Evolutionary conservation across 495 filamentous ascomycete species (phyloP), one percentile per base, ranked within the genome.

Genomic region (Chaetomium cochliodes): DNA sequence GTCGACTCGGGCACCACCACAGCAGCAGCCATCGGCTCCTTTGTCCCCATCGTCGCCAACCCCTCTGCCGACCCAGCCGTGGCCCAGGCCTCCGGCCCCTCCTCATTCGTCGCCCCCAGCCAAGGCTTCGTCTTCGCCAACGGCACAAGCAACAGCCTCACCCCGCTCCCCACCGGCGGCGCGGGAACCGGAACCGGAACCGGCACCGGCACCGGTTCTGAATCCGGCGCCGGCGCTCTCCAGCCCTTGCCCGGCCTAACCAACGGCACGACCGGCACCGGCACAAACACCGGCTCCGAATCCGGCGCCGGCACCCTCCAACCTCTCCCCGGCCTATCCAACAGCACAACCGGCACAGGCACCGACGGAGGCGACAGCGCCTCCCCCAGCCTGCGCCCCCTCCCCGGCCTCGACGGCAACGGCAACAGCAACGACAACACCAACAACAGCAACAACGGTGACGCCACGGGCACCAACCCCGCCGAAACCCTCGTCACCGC

Each of bases 21-120:
- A 0, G 20, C 49, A 4, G 44, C 59, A 50, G 59, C 49, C 13
- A 15, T 62, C 37, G 49, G 59, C 30, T 62, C 59, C 37, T 53
- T 62, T 37, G 42, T 18, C 33, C 59, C 22, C 0, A 54, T 54
- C 46, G 54, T 39, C 53, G 52, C 52, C 0, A 15, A 3, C 60
- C 12, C 47, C 9, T 52, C 49, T 0, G 12, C 50, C 37, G 33
- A 26, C 23, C 16, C 12, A 12, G 16, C 42, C 18, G 26, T 6
- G 18, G 2, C 13, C 26, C 26, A 20, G 26, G 33, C 33, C 33
- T 9, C 41, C 25, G 51, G 25, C 44, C 55, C 56, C 18, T 33
- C 47, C 33, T 52, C 63, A 16, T 63, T 63, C 39, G 30, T 49
- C 47, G 23, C 20, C 23, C 63, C 63, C 16, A n/a, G 30, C 37